A percentile compares a stretch with the other conserved stretches of the same genome.
These are phyloP conservation scores for Bipolaris zeicola DNA, from an alignment of 2,329 filamentous ascomycete species.

Conservation along the genomic window DNA sequence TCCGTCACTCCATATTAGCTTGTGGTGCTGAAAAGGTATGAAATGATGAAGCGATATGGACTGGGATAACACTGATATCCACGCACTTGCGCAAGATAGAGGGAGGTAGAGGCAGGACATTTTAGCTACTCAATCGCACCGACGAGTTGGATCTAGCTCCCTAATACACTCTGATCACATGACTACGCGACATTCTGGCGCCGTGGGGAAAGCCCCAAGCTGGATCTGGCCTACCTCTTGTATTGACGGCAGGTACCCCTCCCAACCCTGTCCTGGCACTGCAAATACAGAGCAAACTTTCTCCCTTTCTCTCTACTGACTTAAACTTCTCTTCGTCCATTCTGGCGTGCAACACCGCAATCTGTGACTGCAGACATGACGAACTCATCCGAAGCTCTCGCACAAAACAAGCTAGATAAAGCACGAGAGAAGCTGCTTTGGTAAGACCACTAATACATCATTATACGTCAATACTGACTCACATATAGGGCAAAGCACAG, in stretches of 20 bases:
- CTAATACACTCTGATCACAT: neutral
- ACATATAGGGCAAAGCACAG: neutral
- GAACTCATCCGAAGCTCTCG: neutral
- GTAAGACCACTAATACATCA: neutral
- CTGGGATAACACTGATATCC: too few relatives aligned
- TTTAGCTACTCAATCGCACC: too few relatives aligned
- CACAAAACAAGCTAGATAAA: neutral
- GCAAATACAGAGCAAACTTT: neutral
- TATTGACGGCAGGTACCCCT: conserved; percentile 1
- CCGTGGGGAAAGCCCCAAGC: neutral
- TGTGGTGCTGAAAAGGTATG: too few relatives aligned
- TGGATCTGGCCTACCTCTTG: conserved; percentile 28
- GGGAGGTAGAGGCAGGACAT: too few relatives aligned
- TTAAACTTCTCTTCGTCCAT: neutral
- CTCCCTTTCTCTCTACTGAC: neutral
- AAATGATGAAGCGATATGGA: too few relatives aligned
- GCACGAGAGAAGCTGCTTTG: neutral
- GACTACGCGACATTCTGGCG: neutral
- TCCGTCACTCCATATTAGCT: too few relatives aligned
- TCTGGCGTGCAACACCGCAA: neutral
- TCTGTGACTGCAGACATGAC: neutral
- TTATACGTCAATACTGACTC: neutral
- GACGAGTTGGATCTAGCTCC: too few relatives aligned
- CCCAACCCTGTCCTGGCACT: neutral
- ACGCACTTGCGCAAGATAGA: too few relatives aligned